Evolutionary conservation across 1,139 yeast species (phyloP).

Genomic region (Blastobotrys arbuscula): DNA sequence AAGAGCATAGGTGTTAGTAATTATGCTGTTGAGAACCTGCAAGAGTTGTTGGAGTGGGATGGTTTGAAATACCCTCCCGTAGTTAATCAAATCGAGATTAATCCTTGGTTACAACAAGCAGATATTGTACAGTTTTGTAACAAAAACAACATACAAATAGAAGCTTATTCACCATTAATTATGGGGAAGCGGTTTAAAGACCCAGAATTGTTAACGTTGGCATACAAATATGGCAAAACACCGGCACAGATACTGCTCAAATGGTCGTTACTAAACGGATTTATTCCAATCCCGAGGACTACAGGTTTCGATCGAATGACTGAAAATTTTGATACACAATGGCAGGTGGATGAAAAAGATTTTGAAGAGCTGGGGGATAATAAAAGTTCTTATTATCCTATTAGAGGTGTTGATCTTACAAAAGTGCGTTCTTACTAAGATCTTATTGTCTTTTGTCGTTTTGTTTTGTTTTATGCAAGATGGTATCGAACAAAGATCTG

Average conservation of each 20-base stretch:
- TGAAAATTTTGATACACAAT: constrained; percentile 38
- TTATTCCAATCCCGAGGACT: constrained; percentile 68
- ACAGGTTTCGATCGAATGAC: constrained; percentile 46
- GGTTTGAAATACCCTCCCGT: constrained; percentile 61
- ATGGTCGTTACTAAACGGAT: constrained; percentile 40
- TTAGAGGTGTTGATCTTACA: neutral
- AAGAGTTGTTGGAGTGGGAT: constrained; percentile 65
- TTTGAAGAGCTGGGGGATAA: constrained; percentile 27
- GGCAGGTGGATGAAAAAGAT: constrained; percentile 43
- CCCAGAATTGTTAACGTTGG: constrained; percentile 41
- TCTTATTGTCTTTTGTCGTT: neutral
- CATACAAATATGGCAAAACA: constrained; percentile 37
- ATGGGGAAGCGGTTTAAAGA: constrained; percentile 51
- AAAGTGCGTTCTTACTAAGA: neutral
- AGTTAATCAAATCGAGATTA: constrained; percentile 81
- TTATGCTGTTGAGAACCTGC: constrained; percentile 64
- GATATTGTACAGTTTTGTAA: constrained; percentile 58
- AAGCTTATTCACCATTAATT: constrained; percentile 79
- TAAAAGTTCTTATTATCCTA: neutral
- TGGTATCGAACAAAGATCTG: neutral
- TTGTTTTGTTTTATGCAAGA: neutral
- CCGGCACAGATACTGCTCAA: constrained; percentile 43
- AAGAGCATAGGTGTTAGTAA: constrained; percentile 78
- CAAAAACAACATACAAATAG: constrained; percentile 54
- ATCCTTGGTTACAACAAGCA: constrained; percentile 79